phyloP scores from a whole-genome alignment of 257 asterid genomes.

The Salvia miltiorrhiza region DNA sequence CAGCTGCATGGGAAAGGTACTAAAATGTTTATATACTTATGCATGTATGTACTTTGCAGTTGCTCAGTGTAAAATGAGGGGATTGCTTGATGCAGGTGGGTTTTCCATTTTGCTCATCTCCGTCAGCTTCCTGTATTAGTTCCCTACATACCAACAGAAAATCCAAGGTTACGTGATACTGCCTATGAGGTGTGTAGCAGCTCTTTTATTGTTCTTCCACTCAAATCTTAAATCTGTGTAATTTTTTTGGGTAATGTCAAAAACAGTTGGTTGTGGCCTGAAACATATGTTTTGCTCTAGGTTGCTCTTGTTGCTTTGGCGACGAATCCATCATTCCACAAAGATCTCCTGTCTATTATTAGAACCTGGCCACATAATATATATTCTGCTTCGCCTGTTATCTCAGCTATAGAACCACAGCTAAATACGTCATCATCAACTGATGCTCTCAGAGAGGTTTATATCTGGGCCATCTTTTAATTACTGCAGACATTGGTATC shows the following conservation, averaged over 20 bases:
- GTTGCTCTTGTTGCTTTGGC: conserved; percentile 97
- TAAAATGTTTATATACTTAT: conserved; percentile 1
- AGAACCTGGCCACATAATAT: conserved; percentile 83
- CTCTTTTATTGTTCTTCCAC: neutral
- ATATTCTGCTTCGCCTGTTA: conserved; percentile 79
- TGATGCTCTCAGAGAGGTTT: conserved; percentile 82
- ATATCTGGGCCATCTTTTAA: conserved; percentile 22
- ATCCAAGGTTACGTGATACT: conserved; percentile 92
- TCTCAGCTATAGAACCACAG: conserved; percentile 95
- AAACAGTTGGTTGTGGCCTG: conserved; percentile 1
- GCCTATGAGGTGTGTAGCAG: conserved; percentile 84
- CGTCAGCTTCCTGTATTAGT: conserved; percentile 97
- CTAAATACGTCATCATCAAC: conserved; percentile 80
- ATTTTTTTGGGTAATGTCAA: conserved; percentile 5
- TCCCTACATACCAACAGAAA: conserved; percentile 94
- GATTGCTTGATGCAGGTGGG: conserved; percentile 65
- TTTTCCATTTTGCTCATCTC: conserved; percentile 96
- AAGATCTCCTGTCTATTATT: conserved; percentile 82
- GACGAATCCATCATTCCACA: conserved; percentile 81
- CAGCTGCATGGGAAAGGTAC: conserved; percentile 99
- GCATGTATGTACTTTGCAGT: neutral
- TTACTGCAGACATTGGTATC: conserved; percentile 2
- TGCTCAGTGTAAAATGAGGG: conserved; percentile 9
- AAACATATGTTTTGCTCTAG: conserved; percentile 39
- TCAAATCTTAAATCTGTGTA: neutral